phyloP scores from a whole-genome alignment of 164 flowering plant species.

The Nelumbo lutea region DNA sequence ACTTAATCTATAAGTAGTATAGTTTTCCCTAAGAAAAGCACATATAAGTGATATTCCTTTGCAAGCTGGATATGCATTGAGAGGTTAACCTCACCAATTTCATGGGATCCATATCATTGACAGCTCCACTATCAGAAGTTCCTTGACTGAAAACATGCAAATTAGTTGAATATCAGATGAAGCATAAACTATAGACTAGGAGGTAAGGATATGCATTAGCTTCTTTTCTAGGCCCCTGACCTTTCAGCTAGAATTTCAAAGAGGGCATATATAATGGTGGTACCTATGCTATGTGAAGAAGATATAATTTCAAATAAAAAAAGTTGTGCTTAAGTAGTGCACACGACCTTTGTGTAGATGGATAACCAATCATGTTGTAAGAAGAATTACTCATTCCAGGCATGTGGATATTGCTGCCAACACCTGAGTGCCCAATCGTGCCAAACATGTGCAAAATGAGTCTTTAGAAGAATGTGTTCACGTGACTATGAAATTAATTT shows the following conservation, averaged over 20 bases:
- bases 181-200: slow-evolving; percentile 16
- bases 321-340: slow-evolving; percentile 83
- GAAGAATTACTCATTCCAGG: slow-evolving; percentile 94
- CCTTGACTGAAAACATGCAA: slow-evolving; percentile 41
- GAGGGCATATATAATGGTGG: slow-evolving; percentile 2
- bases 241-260: slow-evolving; percentile 20
- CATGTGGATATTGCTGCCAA: slow-evolving; percentile 81
- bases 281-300: slow-evolving; percentile 13
- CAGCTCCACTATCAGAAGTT: slow-evolving; percentile 29
- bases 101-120: slow-evolving; percentile 18
- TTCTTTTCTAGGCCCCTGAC: slow-evolving; percentile 26
- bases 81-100: slow-evolving; percentile 43
- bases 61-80: neutral
- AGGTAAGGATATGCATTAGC: slow-evolving; percentile 22
- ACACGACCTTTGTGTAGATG: slow-evolving; percentile 93
- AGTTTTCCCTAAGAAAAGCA: too few relatives aligned
- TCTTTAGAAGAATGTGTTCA: slow-evolving; percentile 54
- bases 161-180: slow-evolving; percentile 7
- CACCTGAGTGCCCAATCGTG: slow-evolving; percentile 97
- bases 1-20: neutral
- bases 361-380: slow-evolving; percentile 90
- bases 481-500: slow-evolving; percentile 36
- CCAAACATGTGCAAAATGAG: slow-evolving; percentile 96
- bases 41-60: neutral
- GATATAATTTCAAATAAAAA: slow-evolving; percentile 37